Evolutionary conservation across 306 rosid genomes (phyloP).

Genomic region (Lithocarpus polystachyus): DNA sequence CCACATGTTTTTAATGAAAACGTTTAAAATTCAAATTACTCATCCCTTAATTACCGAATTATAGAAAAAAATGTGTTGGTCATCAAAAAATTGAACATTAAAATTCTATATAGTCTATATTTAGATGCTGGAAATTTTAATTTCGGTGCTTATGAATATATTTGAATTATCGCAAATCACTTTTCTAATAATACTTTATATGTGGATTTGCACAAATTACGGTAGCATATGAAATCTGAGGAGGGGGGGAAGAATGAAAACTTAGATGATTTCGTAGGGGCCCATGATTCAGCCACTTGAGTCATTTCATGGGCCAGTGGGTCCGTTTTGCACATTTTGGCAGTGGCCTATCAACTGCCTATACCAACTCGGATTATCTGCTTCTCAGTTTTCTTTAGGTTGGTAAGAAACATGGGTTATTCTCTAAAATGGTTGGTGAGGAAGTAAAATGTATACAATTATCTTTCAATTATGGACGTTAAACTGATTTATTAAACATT

Average conservation of each 20-base stretch:
- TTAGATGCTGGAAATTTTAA: neutral
- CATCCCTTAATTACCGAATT: too few species aligned
- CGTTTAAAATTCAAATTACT: too few species aligned
- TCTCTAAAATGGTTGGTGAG: neutral
- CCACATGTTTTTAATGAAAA: too few species aligned
- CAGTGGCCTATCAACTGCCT: neutral
- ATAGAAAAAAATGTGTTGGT: too few species aligned
- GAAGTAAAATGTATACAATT: neutral
- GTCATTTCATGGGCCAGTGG: neutral
- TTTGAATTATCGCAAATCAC: neutral
- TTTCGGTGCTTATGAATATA: neutral
- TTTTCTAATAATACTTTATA: neutral
- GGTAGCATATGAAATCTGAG: neutral
- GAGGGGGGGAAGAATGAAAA: neutral
- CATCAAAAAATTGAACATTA: too few species aligned
- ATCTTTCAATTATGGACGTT: too few species aligned
- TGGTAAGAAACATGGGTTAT: neutral
- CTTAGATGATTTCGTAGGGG: neutral
- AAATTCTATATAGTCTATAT: too few species aligned
- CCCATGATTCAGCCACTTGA: neutral
- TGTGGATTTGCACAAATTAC: neutral
- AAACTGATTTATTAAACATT: too few species aligned
- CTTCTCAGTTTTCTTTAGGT: neutral
- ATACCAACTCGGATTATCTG: neutral
- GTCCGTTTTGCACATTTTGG: neutral